A percentile compares a stretch with the other conserved stretches of the same genome.
phyloP scores from a whole-genome alignment of 805 yeast species.

The Pichia nakasei region DNA sequence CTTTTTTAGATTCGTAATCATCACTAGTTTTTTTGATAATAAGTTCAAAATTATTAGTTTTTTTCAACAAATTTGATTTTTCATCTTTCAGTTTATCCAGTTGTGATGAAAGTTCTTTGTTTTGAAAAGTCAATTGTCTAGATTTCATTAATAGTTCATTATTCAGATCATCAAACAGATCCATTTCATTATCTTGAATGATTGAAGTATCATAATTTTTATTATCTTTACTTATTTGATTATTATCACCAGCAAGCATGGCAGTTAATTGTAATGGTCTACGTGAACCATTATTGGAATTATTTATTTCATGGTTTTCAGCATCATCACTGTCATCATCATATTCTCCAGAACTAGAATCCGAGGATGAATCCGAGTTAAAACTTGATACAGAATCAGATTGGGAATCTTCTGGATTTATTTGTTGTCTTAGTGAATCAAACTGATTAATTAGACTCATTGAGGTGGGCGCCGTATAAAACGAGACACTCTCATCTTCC shows the following conservation, averaged over 20 bases:
- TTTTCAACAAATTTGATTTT: conserved; percentile 21
- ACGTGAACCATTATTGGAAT: no score
- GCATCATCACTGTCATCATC: no score
- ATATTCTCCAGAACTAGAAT: background rate
- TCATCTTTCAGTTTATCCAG: conserved; percentile 36
- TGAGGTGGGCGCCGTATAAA: background rate
- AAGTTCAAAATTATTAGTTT: no score
- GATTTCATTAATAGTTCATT: conserved; percentile 65
- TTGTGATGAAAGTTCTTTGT: conserved; percentile 37
- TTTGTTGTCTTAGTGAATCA: no score
- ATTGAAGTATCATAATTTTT: no score
- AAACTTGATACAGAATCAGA: background rate
- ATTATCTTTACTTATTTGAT: no score
- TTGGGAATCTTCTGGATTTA: background rate
- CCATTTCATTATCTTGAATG: conserved; percentile 46
- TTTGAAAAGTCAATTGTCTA: conserved; percentile 59
- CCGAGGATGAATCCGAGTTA: background rate
- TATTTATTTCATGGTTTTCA: no score
- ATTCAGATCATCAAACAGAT: conserved; percentile 65
- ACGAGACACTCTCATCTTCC: background rate
- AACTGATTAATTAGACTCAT: no score
- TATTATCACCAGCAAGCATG: no score
- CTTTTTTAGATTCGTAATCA: no score
- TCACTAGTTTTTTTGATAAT: no score
- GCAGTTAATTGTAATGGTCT: no score